Percentiles rank a stretch among this genome's conserved stretches.
Evolutionary conservation across 345 rosid genomes (phyloP).

Genomic region (Corchorus olitorius): DNA sequence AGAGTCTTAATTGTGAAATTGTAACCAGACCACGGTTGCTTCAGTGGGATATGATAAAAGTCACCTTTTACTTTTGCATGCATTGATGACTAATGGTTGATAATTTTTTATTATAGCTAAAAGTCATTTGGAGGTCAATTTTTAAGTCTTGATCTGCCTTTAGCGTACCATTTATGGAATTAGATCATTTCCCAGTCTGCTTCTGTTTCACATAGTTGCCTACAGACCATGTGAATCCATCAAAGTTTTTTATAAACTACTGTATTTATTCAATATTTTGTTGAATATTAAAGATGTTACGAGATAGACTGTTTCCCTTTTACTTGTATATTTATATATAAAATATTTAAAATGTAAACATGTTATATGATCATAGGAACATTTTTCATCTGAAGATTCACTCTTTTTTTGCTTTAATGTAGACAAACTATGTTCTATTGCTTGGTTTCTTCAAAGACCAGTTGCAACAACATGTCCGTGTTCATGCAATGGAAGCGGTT

Average conservation of each 20-base stretch:
- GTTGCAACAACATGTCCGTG: slow-evolving; percentile 84
- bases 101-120: neutral
- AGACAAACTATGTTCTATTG: slow-evolving; percentile 76
- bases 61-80: neutral
- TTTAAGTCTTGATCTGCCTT: neutral
- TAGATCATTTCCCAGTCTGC: neutral
- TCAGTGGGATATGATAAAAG: neutral
- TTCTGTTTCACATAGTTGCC: neutral
- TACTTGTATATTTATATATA: neutral
- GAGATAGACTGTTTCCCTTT: neutral
- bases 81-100: neutral
- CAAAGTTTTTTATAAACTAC: neutral
- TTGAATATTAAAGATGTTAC: neutral
- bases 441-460: slow-evolving; percentile 82
- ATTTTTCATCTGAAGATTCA: slow-evolving; percentile 19
- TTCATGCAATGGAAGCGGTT: slow-evolving; percentile 91
- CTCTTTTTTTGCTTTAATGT: slow-evolving; percentile 32
- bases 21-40: neutral
- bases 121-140: neutral
- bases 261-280: neutral
- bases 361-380: neutral
- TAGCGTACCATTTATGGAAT: neutral
- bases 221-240: neutral
- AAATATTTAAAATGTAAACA: neutral
- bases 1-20: neutral